A percentile compares a stretch with the other conserved stretches of the same genome.
These are phyloP conservation scores for Neofusicoccum sp. DNA, from an alignment of 2,329 filamentous ascomycete species.

Conservation along the genomic window DNA sequence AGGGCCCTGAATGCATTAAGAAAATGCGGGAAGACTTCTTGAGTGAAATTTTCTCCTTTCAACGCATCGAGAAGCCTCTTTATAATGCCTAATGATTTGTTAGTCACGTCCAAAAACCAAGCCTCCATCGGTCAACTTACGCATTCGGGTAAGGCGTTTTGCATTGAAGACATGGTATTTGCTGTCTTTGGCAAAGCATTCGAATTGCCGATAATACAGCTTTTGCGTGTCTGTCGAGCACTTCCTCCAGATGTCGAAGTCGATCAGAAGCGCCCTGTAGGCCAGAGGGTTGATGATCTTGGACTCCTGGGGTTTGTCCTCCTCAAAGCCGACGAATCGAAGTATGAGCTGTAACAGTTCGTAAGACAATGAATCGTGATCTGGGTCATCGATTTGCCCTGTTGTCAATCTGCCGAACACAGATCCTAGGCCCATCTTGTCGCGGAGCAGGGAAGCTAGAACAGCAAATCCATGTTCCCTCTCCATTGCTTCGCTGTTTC, in stretches of 20 bases:
- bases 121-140: constrained; percentile 55
- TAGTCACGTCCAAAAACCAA: constrained; percentile 24
- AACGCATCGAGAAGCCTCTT: constrained; percentile 88
- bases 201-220: constrained; percentile 91
- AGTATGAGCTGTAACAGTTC: constrained; percentile 76
- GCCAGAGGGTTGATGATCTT: constrained; percentile 95
- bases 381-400: constrained; percentile 21
- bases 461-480: constrained; percentile 92
- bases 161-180: constrained; percentile 92
- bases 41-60: constrained; percentile 78
- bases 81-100: constrained; percentile 67
- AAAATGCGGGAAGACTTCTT: constrained; percentile 74
- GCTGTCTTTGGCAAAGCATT: constrained; percentile 84
- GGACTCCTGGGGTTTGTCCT: constrained; percentile 76
- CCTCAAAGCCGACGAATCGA: constrained; percentile 85
- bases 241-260: constrained; percentile 90
- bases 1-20: constrained; percentile 78
- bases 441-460: constrained; percentile 77
- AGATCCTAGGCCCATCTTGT: constrained; percentile 68
- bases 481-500: constrained; percentile 98
- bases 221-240: constrained; percentile 76
- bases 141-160: constrained; percentile 83
- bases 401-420: constrained; percentile 24
- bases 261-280: constrained; percentile 87
- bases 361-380: constrained; percentile 56